These are phyloP conservation scores for Peronosclerospora sorghi DNA, from an alignment of 352 stramenopile genomes.

Conservation along the genomic window DNA sequence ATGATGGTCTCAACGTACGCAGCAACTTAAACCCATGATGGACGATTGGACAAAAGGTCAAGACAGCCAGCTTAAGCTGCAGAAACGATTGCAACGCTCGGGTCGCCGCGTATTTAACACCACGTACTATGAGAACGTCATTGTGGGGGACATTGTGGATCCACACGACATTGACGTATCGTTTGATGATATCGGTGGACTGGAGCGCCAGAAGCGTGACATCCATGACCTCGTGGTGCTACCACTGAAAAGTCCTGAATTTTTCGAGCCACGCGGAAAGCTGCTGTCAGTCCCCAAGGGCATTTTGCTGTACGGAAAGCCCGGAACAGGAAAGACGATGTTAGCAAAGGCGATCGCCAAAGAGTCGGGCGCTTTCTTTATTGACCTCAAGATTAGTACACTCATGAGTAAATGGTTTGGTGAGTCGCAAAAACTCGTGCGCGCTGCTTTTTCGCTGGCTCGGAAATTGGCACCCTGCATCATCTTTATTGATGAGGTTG, in stretches of 20 bases:
- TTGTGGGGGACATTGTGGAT: constrained; percentile 91
- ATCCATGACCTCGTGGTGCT: constrained; percentile 94
- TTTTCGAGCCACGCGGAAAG: constrained; percentile 84
- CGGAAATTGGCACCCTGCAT: constrained; percentile 93
- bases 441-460: constrained; percentile 88
- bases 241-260: constrained; percentile 84
- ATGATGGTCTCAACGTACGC: neutral
- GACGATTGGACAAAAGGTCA: constrained; percentile 63
- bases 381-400: constrained; percentile 83
- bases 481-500: constrained; percentile 98
- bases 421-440: constrained; percentile 90
- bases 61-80: constrained; percentile 54
- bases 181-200: constrained; percentile 93
- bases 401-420: constrained; percentile 89
- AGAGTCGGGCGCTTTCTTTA: constrained; percentile 86
- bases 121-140: constrained; percentile 85
- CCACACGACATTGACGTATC: constrained; percentile 84
- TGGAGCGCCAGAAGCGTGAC: constrained; percentile 93
- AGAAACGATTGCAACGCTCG: constrained; percentile 56
- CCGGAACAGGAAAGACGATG: constrained; percentile 87
- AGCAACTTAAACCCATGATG: constrained; percentile 76
- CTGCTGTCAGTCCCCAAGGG: constrained; percentile 82
- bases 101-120: constrained; percentile 60
- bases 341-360: constrained; percentile 92
- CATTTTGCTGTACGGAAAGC: constrained; percentile 76